Evolutionary conservation across 2,329 filamentous ascomycete species (phyloP), one percentile per base, ranked within the genome.

Genomic region (Calonectria pseudoturangicola): DNA sequence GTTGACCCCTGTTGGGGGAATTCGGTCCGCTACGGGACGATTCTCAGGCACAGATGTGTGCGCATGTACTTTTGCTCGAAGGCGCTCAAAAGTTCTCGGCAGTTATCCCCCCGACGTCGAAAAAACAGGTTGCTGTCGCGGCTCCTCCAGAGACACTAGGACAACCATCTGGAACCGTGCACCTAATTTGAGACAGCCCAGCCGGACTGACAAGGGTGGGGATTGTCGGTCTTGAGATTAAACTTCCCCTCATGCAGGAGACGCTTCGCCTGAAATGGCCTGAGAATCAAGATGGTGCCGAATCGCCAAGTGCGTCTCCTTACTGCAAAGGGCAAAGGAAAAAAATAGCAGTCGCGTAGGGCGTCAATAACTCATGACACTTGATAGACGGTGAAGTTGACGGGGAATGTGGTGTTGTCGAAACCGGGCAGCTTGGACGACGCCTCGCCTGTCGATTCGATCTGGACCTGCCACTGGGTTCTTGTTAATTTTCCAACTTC

Each of bases 401-500:
- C 79, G 1, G 80, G 79, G 33, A 80, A 78, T 28, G 76, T 75
- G 63, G 78, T 76, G 45, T 77, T 80, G 27, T 70, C 78, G 62
- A 81, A 75, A 15, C 77, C 79, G 27, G 80, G 76, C n/a, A 81
- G 66, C 62, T 75, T 76, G 12, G 73, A 70, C 36, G 77, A 62
- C 15, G 74, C 68, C 30, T 81, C 79, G 21, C 78, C 79, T 4
- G 76, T 75, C 0, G 74, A 65, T 71, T 87, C 84, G 64, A 88
- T 75, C 60, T 87, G 83, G 1, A 89, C 86, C 64, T 83, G 81
- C 89, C 89, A 91, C 48, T 76, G 79, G 1, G 88, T 90, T 28
- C 83, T 84, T 0, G 89, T 90, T 66, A 86, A 78, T 39, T 71
- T 73, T 10, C 88, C 88, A 30, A 90, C 85, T 72, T 89, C 86